Evolutionary conservation across 1,139 yeast species (phyloP).

Genomic region (Spencermartinsiella ligniputridi): DNA sequence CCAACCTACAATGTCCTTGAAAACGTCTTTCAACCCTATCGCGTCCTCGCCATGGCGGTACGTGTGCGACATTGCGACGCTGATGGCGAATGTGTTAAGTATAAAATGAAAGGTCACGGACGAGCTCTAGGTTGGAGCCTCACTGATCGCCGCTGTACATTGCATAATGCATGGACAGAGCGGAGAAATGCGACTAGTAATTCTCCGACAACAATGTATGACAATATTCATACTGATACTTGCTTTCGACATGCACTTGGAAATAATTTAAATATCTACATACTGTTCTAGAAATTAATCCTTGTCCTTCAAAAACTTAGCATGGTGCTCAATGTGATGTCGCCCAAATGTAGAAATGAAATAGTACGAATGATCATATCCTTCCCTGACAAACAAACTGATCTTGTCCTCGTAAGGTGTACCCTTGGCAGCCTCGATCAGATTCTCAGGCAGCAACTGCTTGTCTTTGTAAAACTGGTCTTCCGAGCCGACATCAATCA

Average conservation of each 20-base stretch:
- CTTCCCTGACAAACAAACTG: slow-evolving; percentile 62
- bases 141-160: too few relatives aligned
- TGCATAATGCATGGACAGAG: too few relatives aligned
- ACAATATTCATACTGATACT: neutral
- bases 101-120: too few relatives aligned
- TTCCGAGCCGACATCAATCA: slow-evolving; percentile 77
- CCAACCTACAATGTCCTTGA: slow-evolving; percentile 12
- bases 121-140: too few relatives aligned
- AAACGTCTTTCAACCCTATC: slow-evolving; percentile 14
- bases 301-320: slow-evolving; percentile 54
- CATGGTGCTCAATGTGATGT: slow-evolving; percentile 85
- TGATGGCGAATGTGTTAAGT: too few relatives aligned
- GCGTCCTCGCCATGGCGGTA: slow-evolving; percentile 10
- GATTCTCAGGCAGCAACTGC: slow-evolving; percentile 74
- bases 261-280: too few relatives aligned
- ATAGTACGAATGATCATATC: slow-evolving; percentile 88
- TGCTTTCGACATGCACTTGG: neutral
- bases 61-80: neutral
- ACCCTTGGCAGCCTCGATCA: slow-evolving; percentile 60
- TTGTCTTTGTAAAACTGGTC: slow-evolving; percentile 67
- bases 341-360: slow-evolving; percentile 77
- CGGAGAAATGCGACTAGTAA: too few relatives aligned
- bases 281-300: neutral
- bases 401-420: slow-evolving; percentile 59
- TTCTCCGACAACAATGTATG: neutral